phyloP scores from a whole-genome alignment of 129 eudicot species.

The Pulicaria dysenterica region DNA sequence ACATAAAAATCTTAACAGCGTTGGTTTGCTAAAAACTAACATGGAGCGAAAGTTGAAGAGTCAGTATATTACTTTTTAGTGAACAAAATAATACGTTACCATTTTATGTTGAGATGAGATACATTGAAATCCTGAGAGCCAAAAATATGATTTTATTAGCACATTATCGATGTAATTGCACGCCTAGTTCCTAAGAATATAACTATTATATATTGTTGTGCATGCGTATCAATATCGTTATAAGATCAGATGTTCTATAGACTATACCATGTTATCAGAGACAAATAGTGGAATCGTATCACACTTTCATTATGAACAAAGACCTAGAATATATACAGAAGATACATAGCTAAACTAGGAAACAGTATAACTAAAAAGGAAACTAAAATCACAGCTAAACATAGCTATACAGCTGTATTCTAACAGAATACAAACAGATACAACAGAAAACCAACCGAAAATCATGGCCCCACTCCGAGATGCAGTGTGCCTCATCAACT shows the following conservation, averaged over 20 bases:
- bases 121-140: background rate
- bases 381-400: too few relatives aligned
- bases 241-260: background rate
- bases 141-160: constrained; percentile 4
- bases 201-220: constrained; percentile 1
- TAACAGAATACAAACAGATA: constrained; percentile 12
- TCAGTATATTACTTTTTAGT: background rate
- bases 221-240: background rate
- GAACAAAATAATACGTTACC: background rate
- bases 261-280: too few relatives aligned
- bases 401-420: too few relatives aligned
- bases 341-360: too few relatives aligned
- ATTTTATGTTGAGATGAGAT: background rate
- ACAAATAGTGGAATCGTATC: too few relatives aligned
- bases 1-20: constrained; percentile 1
- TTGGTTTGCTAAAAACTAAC: background rate
- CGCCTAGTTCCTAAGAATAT: constrained; percentile 6
- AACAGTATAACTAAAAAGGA: too few relatives aligned
- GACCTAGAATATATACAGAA: too few relatives aligned
- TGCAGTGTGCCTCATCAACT: constrained; percentile 98
- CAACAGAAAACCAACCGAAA: constrained; percentile 60
- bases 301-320: too few relatives aligned
- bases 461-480: constrained; percentile 98
- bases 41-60: background rate
- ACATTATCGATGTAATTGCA: background rate